Conservation (phyloP, 2,329 filamentous ascomycete species). For the Hymenoscyphus linearis region DNA sequence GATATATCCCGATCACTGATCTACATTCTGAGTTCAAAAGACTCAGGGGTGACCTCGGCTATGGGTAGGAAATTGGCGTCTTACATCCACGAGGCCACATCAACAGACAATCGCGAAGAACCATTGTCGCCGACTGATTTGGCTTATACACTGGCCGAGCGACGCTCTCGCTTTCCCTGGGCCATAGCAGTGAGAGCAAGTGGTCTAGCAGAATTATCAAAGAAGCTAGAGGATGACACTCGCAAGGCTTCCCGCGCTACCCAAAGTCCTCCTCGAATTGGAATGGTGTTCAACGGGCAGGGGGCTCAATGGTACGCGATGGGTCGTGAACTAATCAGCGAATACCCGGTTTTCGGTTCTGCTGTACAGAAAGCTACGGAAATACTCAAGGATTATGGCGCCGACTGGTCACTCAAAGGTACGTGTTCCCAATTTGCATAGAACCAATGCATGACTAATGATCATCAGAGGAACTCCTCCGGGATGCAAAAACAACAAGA, state of each 20-base stretch:
- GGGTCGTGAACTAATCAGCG: not conserved
- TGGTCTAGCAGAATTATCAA: not conserved
- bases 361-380: conserved; percentile 8
- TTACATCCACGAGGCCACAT: not conserved
- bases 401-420: conserved; percentile 12
- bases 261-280: no score
- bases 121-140: conserved; percentile 5
- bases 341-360: no score
- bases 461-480: conserved; percentile 20
- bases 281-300: conserved; percentile 26
- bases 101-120: not conserved
- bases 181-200: not conserved
- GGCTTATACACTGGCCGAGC: conserved; percentile 19
- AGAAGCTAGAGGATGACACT: no score
- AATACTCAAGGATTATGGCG: conserved; percentile 13
- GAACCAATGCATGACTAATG: not conserved
- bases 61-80: not conserved
- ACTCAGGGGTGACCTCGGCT: not conserved
- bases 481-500: conserved; percentile 17
- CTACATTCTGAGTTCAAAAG: not conserved
- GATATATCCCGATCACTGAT: no score
- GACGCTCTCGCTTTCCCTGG: conserved; percentile 16
- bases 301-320: conserved; percentile 21
- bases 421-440: not conserved
- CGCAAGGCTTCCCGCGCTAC: no score